Conservation (phyloP, 441 rosid genomes). For the Mallotus repandus region DNA sequence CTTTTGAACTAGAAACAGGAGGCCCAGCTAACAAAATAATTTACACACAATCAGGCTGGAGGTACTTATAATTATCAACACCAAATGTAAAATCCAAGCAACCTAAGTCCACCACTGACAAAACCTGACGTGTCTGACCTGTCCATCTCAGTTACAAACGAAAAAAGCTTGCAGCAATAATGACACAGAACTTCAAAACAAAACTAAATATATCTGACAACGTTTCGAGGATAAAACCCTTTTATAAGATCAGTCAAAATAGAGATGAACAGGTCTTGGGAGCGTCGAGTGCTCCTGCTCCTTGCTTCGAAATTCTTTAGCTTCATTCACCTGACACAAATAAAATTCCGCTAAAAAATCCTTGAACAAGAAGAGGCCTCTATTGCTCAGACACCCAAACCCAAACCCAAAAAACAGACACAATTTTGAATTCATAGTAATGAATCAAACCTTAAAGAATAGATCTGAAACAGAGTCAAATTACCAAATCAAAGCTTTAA, state of each 20-base stretch:
- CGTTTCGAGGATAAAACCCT: constrained; percentile 58
- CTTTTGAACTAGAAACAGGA: constrained; percentile 17
- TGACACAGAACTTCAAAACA: constrained; percentile 19
- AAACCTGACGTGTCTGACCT: constrained; percentile 86
- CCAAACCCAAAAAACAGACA: neutral
- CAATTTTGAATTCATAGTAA: neutral
- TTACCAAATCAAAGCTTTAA: no score
- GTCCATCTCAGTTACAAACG: constrained; percentile 48
- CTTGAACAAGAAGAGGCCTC: neutral
- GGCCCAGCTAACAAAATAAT: constrained; percentile 13
- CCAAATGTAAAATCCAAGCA: constrained; percentile 33
- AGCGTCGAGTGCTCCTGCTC: constrained; percentile 51
- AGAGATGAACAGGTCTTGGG: constrained; percentile 32
- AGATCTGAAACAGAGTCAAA: no score
- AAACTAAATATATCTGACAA: constrained; percentile 44
- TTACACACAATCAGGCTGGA: constrained; percentile 19
- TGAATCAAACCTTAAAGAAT: neutral
- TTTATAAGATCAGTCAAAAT: constrained; percentile 34
- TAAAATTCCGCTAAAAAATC: constrained; percentile 1
- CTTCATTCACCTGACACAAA: constrained; percentile 49
- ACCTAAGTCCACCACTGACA: constrained; percentile 71
- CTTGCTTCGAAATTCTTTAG: constrained; percentile 27
- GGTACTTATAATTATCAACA: constrained; percentile 26
- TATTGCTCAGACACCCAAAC: neutral
- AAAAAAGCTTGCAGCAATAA: constrained; percentile 17